Conservation (phyloP, 805 yeast genomes). For the Yamadazyma tumulicola region DNA sequence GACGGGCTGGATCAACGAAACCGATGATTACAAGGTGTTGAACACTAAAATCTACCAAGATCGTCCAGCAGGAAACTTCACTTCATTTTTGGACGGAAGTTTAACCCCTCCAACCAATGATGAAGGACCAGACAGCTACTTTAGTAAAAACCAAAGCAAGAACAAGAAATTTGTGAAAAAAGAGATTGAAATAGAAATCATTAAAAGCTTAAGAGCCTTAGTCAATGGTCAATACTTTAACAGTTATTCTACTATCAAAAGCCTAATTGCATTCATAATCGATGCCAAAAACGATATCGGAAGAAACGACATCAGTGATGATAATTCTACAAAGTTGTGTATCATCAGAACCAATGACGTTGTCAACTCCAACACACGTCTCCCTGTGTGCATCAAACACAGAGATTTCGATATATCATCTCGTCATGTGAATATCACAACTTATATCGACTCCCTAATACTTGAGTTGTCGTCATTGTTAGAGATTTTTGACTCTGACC, state of each 20-base stretch:
- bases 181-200: conserved; percentile 11
- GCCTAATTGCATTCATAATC: conserved; percentile 1
- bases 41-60: conserved; percentile 10
- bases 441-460: conserved; percentile 9
- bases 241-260: conserved; percentile 1
- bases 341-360: neutral
- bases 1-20: conserved; percentile 14
- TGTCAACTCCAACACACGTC: no score
- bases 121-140: neutral
- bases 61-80: conserved; percentile 3
- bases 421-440: no score
- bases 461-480: conserved; percentile 5
- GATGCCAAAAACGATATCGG: neutral
- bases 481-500: conserved; percentile 3
- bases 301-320: neutral
- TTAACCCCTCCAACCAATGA: conserved; percentile 13
- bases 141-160: conserved; percentile 1
- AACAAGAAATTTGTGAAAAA: conserved; percentile 7
- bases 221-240: neutral
- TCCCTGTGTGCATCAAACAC: neutral
- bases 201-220: conserved; percentile 6
- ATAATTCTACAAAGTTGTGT: neutral
- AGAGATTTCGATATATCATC: neutral
- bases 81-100: conserved; percentile 8
- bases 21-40: conserved; percentile 14